phyloP scores from a whole-genome alignment of 1,139 yeast genomes.

The Hyphopichia buzzinii region DNA sequence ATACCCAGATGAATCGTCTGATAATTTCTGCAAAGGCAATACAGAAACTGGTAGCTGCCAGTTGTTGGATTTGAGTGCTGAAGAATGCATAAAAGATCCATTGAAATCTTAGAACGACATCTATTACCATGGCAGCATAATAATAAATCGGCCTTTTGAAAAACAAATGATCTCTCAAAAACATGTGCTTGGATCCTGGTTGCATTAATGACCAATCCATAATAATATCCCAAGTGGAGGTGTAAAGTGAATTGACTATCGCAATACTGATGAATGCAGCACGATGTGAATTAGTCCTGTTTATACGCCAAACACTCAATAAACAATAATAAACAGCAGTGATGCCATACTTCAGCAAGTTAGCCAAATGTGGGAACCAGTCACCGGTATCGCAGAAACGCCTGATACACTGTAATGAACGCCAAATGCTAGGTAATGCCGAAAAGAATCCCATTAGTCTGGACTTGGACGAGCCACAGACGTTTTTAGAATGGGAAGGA shows the following conservation, averaged over 20 bases:
- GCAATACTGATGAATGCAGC: conserved; percentile 74
- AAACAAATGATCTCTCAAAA: conserved; percentile 71
- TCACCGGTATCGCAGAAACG: conserved; percentile 94
- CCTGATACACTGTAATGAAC: conserved; percentile 84
- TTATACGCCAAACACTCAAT: conserved; percentile 78
- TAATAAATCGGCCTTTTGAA: conserved; percentile 59
- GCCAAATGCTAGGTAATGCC: conserved; percentile 85
- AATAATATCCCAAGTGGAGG: conserved; percentile 81
- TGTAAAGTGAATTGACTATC: conserved; percentile 62
- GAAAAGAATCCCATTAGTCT: conserved; percentile 78
- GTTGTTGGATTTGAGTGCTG: conserved; percentile 75
- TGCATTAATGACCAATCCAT: conserved; percentile 96
- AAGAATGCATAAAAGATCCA: conserved; percentile 86
- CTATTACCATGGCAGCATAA: conserved; percentile 69
- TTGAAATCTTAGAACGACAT: conserved; percentile 76
- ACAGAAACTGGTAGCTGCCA: conserved; percentile 84
- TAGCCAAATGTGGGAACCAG: conserved; percentile 96
- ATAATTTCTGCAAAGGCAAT: conserved; percentile 79
- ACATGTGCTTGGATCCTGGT: conserved; percentile 51
- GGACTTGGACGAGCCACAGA: conserved; percentile 79
- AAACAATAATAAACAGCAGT: conserved; percentile 68
- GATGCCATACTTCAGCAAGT: conserved; percentile 71
- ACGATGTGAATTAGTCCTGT: conserved; percentile 41
- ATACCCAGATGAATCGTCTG: conserved; percentile 84
- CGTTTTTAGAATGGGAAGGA: conserved; percentile 28